Evolutionary conservation across 2,329 filamentous ascomycete genomes (phyloP).

Genomic region (Pseudogymnoascus sp.): DNA sequence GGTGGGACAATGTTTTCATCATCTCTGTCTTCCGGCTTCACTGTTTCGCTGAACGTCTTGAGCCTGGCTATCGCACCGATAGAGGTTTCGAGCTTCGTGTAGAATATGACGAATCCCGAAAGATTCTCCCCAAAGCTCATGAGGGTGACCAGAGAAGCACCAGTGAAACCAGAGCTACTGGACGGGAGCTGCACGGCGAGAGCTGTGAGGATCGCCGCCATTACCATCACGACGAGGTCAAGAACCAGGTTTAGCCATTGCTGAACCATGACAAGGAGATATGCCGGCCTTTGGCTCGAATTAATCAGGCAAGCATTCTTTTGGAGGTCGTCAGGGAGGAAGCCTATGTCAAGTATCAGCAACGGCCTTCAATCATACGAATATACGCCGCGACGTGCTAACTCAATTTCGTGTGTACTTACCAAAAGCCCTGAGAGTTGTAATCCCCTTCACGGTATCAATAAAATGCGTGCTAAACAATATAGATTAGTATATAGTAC

Average conservation of each 20-base stretch:
- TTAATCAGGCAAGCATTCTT: constrained; percentile 26
- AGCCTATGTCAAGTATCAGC: background rate
- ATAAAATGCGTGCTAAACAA: constrained; percentile 29
- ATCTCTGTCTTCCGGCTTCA: background rate
- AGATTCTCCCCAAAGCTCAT: constrained; percentile 18
- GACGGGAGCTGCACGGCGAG: background rate
- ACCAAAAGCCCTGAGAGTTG: constrained; percentile 38
- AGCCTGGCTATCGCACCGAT: background rate
- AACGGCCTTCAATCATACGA: background rate
- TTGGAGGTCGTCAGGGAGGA: constrained; percentile 28
- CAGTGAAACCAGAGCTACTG: constrained; percentile 15
- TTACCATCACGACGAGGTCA: constrained; percentile 24
- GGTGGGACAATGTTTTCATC: background rate
- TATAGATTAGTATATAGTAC: background rate
- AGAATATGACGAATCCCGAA: constrained; percentile 12
- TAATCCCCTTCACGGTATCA: constrained; percentile 36
- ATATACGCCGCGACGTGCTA: background rate
- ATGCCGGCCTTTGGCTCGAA: constrained; percentile 37
- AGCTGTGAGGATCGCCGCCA: constrained; percentile 16
- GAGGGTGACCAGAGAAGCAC: constrained; percentile 18
- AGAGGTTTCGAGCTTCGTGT: background rate
- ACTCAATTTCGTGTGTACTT: background rate
- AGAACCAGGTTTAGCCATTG: constrained; percentile 38
- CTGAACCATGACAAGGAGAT: constrained; percentile 38
- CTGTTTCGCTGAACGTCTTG: constrained; percentile 2